Conservation (phyloP, 768 basidiomycete genomes). For the Pleurotus djamor region DNA sequence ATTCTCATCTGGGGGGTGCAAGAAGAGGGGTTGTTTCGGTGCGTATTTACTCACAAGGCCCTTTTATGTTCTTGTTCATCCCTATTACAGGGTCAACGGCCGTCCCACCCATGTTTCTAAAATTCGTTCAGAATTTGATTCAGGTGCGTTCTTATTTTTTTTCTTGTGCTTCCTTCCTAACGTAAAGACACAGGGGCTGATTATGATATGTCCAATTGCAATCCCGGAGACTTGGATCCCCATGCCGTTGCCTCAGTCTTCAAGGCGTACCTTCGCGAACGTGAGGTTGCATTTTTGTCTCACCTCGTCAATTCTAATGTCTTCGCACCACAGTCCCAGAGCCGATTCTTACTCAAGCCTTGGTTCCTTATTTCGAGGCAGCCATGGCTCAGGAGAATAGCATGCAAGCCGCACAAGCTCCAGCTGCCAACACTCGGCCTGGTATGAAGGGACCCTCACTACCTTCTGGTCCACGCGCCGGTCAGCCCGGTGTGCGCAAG, state of each 20-base stretch:
- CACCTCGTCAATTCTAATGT: conserved; percentile 4
- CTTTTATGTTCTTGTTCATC: conserved; percentile 7
- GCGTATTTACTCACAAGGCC: conserved; percentile 19
- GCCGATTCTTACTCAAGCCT: conserved; percentile 71
- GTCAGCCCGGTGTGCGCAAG: conserved; percentile 53
- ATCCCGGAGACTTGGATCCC: conserved; percentile 88
- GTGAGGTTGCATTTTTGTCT: conserved; percentile 42
- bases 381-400: conserved; percentile 60
- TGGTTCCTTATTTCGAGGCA: conserved; percentile 77
- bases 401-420: conserved; percentile 20
- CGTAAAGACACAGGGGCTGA: conserved; percentile 64
- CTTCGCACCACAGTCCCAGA: conserved; percentile 75
- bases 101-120: conserved; percentile 77
- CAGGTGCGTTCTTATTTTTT: conserved; percentile 38
- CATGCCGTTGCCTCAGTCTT: conserved; percentile 93
- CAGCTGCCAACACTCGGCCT: conserved; percentile 5
- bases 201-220: conserved; percentile 75
- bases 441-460: conserved; percentile 18
- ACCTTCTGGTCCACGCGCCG: conserved; percentile 35
- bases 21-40: conserved; percentile 88
- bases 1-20: conserved; percentile 79
- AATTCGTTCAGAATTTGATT: conserved; percentile 80
- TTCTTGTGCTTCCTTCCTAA: background rate
- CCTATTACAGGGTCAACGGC: conserved; percentile 66
- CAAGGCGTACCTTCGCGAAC: conserved; percentile 89